Conservation (phyloP, 371 early-diverging fungal species). For the Mortierella sp. region DNA sequence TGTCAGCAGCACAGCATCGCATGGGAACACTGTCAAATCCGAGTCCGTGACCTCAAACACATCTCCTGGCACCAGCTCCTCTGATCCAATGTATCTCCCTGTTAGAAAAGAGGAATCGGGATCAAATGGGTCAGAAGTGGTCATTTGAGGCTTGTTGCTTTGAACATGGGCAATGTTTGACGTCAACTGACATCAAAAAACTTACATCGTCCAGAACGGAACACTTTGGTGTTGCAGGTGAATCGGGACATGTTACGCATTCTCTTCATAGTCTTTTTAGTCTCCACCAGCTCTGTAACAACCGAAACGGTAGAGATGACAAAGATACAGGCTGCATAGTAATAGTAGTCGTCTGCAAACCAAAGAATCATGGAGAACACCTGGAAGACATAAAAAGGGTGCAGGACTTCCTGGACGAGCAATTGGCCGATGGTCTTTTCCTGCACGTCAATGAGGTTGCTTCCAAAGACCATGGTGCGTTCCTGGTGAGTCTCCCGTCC, state of each 20-base stretch:
- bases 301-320: conserved; percentile 78
- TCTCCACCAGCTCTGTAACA: conserved; percentile 86
- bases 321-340: conserved; percentile 95
- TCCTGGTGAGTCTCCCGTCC: conserved; percentile 67
- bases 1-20: conserved; percentile 94
- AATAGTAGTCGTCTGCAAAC: conserved; percentile 95
- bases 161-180: too few relatives aligned
- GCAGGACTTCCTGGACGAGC: conserved; percentile 88
- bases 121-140: background rate
- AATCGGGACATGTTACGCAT: conserved; percentile 92
- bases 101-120: background rate
- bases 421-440: conserved; percentile 84
- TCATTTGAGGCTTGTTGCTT: background rate
- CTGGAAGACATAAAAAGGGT: conserved; percentile 98
- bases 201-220: conserved; percentile 76
- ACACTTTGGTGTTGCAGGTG: conserved; percentile 83
- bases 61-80: conserved; percentile 95
- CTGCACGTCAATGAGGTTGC: conserved; percentile 86
- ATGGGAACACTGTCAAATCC: conserved; percentile 83
- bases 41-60: conserved; percentile 82
- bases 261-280: conserved; percentile 82
- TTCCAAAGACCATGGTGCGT: conserved; percentile 85
- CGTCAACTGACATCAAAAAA: background rate
- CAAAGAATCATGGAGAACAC: conserved; percentile 92
- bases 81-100: conserved; percentile 72